These are phyloP conservation scores for Coemansia sp. DNA, from an alignment of 192 early-diverging fungal species.

Conservation along the genomic window DNA sequence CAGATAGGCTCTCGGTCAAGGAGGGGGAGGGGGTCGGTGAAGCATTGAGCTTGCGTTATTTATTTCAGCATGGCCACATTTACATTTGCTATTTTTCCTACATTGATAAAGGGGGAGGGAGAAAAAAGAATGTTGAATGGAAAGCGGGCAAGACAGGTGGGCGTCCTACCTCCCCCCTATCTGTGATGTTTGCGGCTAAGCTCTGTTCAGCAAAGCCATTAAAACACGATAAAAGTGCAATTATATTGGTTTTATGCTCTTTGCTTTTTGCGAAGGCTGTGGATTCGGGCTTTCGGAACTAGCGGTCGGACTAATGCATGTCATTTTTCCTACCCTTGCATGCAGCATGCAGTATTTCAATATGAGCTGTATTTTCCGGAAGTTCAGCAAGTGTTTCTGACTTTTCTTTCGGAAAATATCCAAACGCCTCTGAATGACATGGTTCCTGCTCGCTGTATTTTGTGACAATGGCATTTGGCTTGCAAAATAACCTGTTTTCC, in stretches of 20 bases:
- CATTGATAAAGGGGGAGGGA: slow-evolving; percentile 27
- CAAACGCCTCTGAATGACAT: not conserved
- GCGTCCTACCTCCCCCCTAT: slow-evolving; percentile 9
- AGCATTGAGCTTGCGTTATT: slow-evolving; percentile 17
- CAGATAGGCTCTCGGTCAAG: not conserved
- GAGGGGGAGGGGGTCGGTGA: not conserved
- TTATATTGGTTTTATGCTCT: not conserved
- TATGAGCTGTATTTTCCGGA: not conserved
- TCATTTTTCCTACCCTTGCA: slow-evolving; percentile 6
- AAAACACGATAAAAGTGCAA: not conserved
- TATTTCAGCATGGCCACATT: slow-evolving; percentile 53
- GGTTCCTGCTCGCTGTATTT: not conserved
- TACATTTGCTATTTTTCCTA: slow-evolving; percentile 34
- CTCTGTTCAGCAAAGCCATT: slow-evolving; percentile 12
- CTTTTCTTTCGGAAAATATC: not conserved
- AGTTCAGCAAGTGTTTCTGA: not conserved
- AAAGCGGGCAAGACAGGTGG: slow-evolving; percentile 19
- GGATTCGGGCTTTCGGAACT: slow-evolving; percentile 5
- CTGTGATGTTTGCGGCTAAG: not conserved
- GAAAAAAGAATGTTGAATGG: slow-evolving; percentile 12
- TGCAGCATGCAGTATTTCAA: slow-evolving; percentile 2
- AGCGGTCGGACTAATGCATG: slow-evolving; percentile 7
- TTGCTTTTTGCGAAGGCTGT: not conserved
- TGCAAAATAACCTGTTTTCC: too few species aligned
- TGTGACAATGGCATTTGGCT: too few species aligned